Evolutionary conservation across 2,329 filamentous ascomycete genomes (phyloP).

Genomic region (Xylaria sp.): DNA sequence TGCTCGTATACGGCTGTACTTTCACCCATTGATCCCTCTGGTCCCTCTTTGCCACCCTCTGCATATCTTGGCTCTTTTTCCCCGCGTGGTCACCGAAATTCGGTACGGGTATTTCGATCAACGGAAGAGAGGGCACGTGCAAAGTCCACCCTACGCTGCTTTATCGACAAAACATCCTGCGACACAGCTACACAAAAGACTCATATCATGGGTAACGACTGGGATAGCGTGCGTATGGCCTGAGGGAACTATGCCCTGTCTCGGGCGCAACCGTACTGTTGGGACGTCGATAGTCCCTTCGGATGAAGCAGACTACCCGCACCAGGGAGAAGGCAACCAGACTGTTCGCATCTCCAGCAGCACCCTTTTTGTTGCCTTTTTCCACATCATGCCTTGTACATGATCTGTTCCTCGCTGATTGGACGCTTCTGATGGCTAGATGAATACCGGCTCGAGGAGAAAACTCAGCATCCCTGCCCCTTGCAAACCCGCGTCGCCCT

Average conservation of each 20-base stretch:
- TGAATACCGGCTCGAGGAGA: slow-evolving; percentile 4
- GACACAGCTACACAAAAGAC: not conserved
- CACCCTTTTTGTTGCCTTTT: slow-evolving; percentile 24
- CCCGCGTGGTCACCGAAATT: not conserved
- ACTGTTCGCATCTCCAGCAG: not conserved
- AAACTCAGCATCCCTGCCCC: slow-evolving; percentile 4
- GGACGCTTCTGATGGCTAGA: not conserved
- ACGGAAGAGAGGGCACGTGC: slow-evolving; percentile 1
- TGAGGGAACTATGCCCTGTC: too few relatives aligned
- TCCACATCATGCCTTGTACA: not conserved
- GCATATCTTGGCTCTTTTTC: not conserved
- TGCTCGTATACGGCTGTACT: not conserved
- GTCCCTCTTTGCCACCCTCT: too few relatives aligned
- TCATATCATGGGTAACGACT: not conserved
- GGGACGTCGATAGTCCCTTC: slow-evolving; percentile 14
- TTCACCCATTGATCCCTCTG: not conserved
- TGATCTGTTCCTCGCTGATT: slow-evolving; percentile 18
- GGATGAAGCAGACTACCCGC: not conserved
- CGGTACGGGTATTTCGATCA: not conserved
- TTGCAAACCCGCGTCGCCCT: slow-evolving; percentile 5
- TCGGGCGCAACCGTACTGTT: too few relatives aligned
- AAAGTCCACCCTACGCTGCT: not conserved
- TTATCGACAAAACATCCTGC: not conserved
- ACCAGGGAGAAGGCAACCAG: slow-evolving; percentile 27
- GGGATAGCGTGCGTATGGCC: not conserved